Base-by-base conservation (phyloP, 164 flowering plant genomes). In the Dillenia suffruticosa region DNA sequence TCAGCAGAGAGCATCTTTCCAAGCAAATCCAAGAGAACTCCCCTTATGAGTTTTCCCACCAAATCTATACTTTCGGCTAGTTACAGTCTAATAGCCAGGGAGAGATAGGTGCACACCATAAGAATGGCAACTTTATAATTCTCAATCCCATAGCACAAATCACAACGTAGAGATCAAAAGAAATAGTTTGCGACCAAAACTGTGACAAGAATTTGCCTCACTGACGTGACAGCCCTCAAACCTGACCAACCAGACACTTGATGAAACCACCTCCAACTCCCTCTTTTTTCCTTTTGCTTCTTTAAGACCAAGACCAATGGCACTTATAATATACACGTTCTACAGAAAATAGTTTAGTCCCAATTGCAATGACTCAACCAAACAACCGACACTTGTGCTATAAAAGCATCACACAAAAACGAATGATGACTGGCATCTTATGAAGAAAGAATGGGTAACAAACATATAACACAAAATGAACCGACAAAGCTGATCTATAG, bases 381-480 rank as follows among this genome's bases (percentile, higher is more conserved):
- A n/a, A 63, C 73, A 53, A 70, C 52, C 49, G 40, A 59, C 48
- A 63, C 67, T 6, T 4, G 63, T 61, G 76, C 53, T 65, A 57
- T n/a, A 68, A 61, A 68, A 63, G 53, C 48, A 32, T 54, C 71
- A 67, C 57, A 65, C 74, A 55, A 70, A 58, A 32, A 50, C 49
- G 54, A 65, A 60, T 63, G 62, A 74, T 32, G 40, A 32, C 40
- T 7, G 5, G 40, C 62, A 65, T 62, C 63, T 64, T 64, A 59
- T 62, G 71, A 44, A 69, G 40, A 83, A 82, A 74, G 82, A 86
- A 77, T 77, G 72, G 79, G 70, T 56, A 64, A 69, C 22, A 66
- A 67, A 78, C 57, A 67, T 52, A 66, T 56, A 62, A 65, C 7
- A 32, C 57, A 13, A 69, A 56, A 63, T 7, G 61, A 69, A 67